Base-by-base conservation (phyloP, 2,329 filamentous ascomycete species). In the Ceratocystis destructans region DNA sequence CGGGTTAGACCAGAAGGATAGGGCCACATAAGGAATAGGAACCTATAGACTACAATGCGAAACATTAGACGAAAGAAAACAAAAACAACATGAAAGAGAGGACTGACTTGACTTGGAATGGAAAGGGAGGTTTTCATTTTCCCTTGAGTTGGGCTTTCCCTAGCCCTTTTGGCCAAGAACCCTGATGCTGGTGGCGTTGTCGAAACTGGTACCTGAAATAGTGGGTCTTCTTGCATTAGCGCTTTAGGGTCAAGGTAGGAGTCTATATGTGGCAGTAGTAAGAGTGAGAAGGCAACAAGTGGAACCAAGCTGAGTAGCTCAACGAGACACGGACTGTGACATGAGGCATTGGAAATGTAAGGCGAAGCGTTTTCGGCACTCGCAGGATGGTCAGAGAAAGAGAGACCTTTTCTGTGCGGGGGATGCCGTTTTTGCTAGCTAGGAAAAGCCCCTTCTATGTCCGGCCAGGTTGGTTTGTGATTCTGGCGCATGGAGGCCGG, bases 161-260 rank as follows among this genome's bases (percentile, higher is more conserved):
- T 25, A 59, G 25, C 10, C 3, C 3, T 37, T 20, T 59, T 59
- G 48, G 25, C 25, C 53, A 59, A n/a, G 55, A 37, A 8, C 55
- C 55, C 55, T 59, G 55, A 17, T 31, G n/a, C 33, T 37, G 12
- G 15, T 15, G 55, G 17, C 55, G 8, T 59, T 37, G 12, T 33
- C 2, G 55, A 33, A 59, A 17, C 17, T 59, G 28, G 55, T 59
- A 59, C 55, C 55, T 59, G 55, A 59, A 59, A 59, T 7, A 59
- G 55, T 33, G 55, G 55, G 22, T 15, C 55, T 31, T 25, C n/a
- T 20, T 59, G 55, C 55, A 59, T 59, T 59, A 59, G 55, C 55
- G 55, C 55, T n/a, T 28, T 59, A 33, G n/a, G 55, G 33, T 33
- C 7, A 59, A 28, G 33, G n/a, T 6, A 59, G 33, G 37, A 41